Percentiles rank a stretch among this genome's conserved stretches.
Conservation (phyloP, 2,329 filamentous ascomycete species). For the Simplicillium sp. region DNA sequence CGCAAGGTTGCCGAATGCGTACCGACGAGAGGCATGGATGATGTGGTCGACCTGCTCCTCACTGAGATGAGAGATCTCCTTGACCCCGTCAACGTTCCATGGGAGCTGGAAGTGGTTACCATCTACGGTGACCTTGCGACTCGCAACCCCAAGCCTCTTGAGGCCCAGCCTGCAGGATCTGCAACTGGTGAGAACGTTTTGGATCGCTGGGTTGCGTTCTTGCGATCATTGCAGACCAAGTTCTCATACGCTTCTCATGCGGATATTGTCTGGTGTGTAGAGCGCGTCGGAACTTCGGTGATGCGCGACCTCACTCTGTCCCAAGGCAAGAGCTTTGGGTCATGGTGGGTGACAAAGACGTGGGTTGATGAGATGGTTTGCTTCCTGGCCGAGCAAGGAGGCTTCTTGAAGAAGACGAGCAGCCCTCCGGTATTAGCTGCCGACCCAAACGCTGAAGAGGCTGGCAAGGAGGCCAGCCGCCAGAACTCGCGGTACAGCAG, state of each 20-base stretch:
- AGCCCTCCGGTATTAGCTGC: conserved; percentile 19
- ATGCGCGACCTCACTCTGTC: conserved; percentile 74
- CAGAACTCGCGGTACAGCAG: conserved; percentile 31
- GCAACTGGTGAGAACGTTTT: conserved; percentile 54
- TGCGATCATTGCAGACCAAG: conserved; percentile 56
- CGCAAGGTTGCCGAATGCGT: conserved; percentile 56
- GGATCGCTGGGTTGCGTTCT: conserved; percentile 68
- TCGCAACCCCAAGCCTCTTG: conserved; percentile 31
- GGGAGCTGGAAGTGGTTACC: conserved; percentile 54
- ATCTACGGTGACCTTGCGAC: conserved; percentile 48
- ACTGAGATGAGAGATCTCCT: conserved; percentile 62
- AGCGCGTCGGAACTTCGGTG: conserved; percentile 65
- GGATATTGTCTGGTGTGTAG: conserved; percentile 68
- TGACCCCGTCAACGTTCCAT: conserved; percentile 56
- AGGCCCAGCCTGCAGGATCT: conserved; percentile 12
- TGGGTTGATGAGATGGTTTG: conserved; percentile 92
- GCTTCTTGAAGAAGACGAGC: conserved; percentile 61
- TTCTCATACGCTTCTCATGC: conserved; percentile 67
- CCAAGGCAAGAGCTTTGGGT: conserved; percentile 72
- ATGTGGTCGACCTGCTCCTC: conserved; percentile 52
- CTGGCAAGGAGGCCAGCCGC: conserved; percentile 24
- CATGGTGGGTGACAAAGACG: conserved; percentile 92
- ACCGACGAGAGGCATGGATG: conserved; percentile 55
- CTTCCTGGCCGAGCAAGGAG: conserved; percentile 83
- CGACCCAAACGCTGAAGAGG: conserved; percentile 20